A percentile compares a stretch with the other conserved stretches of the same genome.
phyloP scores from a whole-genome alignment of 2,329 filamentous ascomycete species.

The Zarea fungicola region DNA sequence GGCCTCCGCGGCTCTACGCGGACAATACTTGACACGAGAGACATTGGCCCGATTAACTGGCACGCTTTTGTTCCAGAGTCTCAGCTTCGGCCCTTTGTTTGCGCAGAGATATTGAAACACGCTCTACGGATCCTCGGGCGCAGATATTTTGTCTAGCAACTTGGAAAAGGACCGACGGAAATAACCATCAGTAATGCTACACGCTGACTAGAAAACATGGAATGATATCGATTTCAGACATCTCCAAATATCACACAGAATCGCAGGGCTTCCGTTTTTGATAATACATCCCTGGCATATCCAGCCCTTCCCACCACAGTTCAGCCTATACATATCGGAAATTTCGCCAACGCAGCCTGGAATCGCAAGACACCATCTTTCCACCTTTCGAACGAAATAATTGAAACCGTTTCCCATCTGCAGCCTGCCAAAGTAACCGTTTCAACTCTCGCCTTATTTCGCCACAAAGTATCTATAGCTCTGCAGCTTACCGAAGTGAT shows the following conservation, averaged over 20 bases:
- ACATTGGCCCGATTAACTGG: slow-evolving; percentile 11
- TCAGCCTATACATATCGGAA: background rate
- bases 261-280: background rate
- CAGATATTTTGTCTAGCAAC: slow-evolving; percentile 5
- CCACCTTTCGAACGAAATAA: no score
- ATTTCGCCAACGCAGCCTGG: no score
- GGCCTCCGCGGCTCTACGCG: background rate
- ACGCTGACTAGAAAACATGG: slow-evolving; percentile 6
- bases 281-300: background rate
- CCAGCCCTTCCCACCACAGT: background rate
- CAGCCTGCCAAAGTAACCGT: background rate
- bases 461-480: background rate
- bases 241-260: background rate
- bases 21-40: slow-evolving; percentile 2
- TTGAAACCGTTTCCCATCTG: no score
- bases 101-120: slow-evolving; percentile 7
- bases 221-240: slow-evolving; percentile 4
- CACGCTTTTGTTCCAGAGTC: slow-evolving; percentile 8
- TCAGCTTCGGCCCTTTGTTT: slow-evolving; percentile 10
- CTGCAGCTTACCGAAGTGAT: slow-evolving; percentile 7
- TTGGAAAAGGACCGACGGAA: slow-evolving; percentile 9
- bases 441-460: background rate
- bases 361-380: no score
- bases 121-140: background rate
- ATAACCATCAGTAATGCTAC: slow-evolving; percentile 1